These are phyloP conservation scores for Dothidotthia symphoricarpi DNA, from an alignment of 2,329 filamentous ascomycete genomes.

Conservation along the genomic window DNA sequence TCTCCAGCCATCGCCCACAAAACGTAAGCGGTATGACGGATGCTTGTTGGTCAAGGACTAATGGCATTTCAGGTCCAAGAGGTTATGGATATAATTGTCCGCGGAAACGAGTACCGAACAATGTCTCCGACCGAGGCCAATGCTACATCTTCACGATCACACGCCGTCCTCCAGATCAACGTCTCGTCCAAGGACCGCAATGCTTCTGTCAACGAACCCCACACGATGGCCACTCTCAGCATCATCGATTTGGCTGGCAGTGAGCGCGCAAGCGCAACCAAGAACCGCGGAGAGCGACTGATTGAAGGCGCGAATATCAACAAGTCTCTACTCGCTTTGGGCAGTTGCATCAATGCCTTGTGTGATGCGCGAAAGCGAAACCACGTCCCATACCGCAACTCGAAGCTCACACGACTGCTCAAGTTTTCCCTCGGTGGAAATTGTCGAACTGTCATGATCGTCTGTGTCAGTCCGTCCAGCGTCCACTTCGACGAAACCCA, in stretches of 20 bases:
- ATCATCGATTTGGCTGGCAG: conserved; percentile 98
- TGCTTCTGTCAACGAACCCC: conserved; percentile 85
- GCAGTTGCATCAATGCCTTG: conserved; percentile 96
- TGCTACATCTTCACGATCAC: conserved; percentile 93
- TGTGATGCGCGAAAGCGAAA: conserved; percentile 90
- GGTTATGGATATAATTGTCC: conserved; percentile 99
- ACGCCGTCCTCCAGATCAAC: conserved; percentile 97
- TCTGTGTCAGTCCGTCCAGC: conserved; percentile 94
- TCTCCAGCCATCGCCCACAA: conserved; percentile 86
- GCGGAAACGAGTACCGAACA: conserved; percentile 89
- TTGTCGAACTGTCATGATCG: conserved; percentile 99
- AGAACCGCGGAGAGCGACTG: conserved; percentile 88
- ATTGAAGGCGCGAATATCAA: conserved; percentile 98
- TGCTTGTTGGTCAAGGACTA: conserved; percentile 12
- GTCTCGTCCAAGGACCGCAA: conserved; percentile 92
- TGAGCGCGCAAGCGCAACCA: conserved; percentile 92
- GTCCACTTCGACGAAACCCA: conserved; percentile 98
- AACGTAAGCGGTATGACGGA: conserved; percentile 59
- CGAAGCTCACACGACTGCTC: conserved; percentile 88
- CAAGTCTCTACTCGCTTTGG: conserved; percentile 90
- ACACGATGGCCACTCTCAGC: conserved; percentile 96
- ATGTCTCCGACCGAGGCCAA: conserved; percentile 97
- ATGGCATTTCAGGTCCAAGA: conserved; percentile 58
- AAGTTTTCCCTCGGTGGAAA: conserved; percentile 98
- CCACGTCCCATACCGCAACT: conserved; percentile 96